Evolutionary conservation across 2,329 filamentous ascomycete species (phyloP).

Genomic region (Raffaelea arxii): DNA sequence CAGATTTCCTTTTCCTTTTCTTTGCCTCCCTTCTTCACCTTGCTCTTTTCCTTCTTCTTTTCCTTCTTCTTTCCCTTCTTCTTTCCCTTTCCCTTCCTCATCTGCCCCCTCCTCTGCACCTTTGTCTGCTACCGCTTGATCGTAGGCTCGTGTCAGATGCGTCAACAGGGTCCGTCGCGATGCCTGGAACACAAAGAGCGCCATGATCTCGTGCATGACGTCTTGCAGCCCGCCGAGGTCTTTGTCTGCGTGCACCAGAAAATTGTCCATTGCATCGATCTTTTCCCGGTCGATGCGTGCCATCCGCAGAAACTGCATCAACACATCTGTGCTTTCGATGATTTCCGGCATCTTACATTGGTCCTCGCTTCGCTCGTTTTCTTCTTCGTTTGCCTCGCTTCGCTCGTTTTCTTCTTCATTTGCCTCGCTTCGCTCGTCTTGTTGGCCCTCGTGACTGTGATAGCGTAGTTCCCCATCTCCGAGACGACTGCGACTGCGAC

Average conservation of each 20-base stretch:
- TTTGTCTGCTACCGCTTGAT: constrained; percentile 31
- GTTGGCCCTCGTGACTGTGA: background rate
- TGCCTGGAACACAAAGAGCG: constrained; percentile 78
- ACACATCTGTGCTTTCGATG: constrained; percentile 53
- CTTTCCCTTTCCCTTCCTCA: constrained; percentile 12
- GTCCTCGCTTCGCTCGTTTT: constrained; percentile 45
- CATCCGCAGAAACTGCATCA: constrained; percentile 58
- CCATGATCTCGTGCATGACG: constrained; percentile 78
- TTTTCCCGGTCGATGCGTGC: constrained; percentile 83
- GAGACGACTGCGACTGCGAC: no score
- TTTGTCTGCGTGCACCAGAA: constrained; percentile 63
- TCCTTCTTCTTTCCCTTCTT: background rate
- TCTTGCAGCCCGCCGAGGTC: constrained; percentile 68
- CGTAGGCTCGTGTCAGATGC: constrained; percentile 55
- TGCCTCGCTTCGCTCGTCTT: background rate
- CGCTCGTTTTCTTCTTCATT: background rate
- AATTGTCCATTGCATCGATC: constrained; percentile 68
- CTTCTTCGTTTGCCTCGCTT: constrained; percentile 24
- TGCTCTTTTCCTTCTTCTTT: background rate
- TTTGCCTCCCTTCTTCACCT: background rate
- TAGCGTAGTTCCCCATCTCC: no score
- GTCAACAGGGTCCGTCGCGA: constrained; percentile 70
- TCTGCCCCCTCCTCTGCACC: constrained; percentile 5
- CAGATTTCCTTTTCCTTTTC: background rate
- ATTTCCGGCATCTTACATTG: constrained; percentile 21